Evolutionary conservation across 352 stramenopile genomes (phyloP).

Genomic region (Hyaloperonospora brassicae): DNA sequence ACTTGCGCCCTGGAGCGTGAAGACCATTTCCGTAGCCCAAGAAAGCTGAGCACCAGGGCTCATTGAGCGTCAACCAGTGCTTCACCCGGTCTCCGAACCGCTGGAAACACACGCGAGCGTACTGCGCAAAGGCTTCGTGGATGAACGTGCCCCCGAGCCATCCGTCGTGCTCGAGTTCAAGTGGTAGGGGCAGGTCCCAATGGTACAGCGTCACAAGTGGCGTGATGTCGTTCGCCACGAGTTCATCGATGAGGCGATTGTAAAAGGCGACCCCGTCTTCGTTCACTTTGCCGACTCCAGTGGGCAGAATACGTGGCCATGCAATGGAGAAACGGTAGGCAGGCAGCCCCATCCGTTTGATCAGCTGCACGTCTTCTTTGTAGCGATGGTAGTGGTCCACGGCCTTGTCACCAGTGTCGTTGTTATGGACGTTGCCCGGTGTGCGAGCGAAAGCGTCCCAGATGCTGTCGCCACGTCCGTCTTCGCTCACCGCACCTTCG

Average conservation of each 20-base stretch:
- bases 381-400: constrained; percentile 89
- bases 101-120: constrained; percentile 85
- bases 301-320: constrained; percentile 88
- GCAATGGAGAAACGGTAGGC: constrained; percentile 88
- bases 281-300: constrained; percentile 69
- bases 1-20: constrained; percentile 69
- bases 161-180: constrained; percentile 82
- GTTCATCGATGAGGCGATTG: constrained; percentile 80
- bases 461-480: constrained; percentile 75
- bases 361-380: constrained; percentile 86
- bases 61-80: constrained; percentile 91
- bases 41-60: constrained; percentile 82
- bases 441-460: constrained; percentile 87
- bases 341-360: constrained; percentile 85
- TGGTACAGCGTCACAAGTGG: constrained; percentile 93
- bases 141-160: constrained; percentile 43
- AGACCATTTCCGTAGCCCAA: constrained; percentile 79
- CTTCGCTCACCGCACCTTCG: constrained; percentile 82
- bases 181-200: constrained; percentile 88
- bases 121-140: constrained; percentile 64
- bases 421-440: constrained; percentile 51
- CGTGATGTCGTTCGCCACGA: constrained; percentile 78
- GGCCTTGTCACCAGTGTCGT: constrained; percentile 75
- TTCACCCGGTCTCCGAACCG: constrained; percentile 89
- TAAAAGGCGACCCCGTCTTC: constrained; percentile 87